These are phyloP conservation scores for Geotrichum cucujoidarum DNA, from an alignment of 1,139 yeast species.

Conservation along the genomic window DNA sequence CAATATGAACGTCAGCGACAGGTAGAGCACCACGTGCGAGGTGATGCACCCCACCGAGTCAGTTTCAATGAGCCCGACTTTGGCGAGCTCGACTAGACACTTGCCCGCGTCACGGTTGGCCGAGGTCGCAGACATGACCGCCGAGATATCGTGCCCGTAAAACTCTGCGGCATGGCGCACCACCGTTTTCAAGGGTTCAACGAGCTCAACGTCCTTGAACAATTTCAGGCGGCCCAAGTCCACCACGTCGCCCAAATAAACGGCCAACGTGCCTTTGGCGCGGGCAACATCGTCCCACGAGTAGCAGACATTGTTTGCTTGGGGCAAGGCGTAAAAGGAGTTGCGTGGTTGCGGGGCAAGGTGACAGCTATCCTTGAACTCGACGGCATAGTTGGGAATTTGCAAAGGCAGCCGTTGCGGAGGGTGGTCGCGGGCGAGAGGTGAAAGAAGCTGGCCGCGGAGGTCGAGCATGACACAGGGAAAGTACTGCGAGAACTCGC, in stretches of 20 bases:
- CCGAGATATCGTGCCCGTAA: conserved; percentile 21
- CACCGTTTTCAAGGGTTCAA: conserved; percentile 51
- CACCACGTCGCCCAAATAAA: conserved; percentile 75
- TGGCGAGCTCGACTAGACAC: conserved; percentile 72
- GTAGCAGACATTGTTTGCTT: conserved; percentile 65
- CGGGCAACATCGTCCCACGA: conserved; percentile 73
- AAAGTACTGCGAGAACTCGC: conserved; percentile 78
- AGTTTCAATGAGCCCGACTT: conserved; percentile 76
- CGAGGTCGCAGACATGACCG: conserved; percentile 16
- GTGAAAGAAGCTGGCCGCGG: conserved; percentile 32
- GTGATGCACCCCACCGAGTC: conserved; percentile 84
- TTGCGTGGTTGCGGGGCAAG: conserved; percentile 57
- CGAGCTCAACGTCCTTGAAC: conserved; percentile 56
- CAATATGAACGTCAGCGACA: conserved; percentile 70
- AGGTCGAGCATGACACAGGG: conserved; percentile 69
- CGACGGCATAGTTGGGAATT: conserved; percentile 57
- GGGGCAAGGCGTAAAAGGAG: conserved; percentile 52
- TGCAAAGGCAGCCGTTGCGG: conserved; percentile 38
- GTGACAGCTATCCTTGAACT: conserved; percentile 47
- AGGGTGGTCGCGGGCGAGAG: background rate
- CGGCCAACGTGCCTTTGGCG: conserved; percentile 61
- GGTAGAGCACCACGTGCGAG: conserved; percentile 61
- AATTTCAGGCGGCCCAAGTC: conserved; percentile 66
- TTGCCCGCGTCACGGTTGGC: conserved; percentile 53
- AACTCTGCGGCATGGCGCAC: conserved; percentile 14